These are phyloP conservation scores for Chytridium lagenaria DNA, from an alignment of 371 early-diverging fungal genomes.

Conservation along the genomic window DNA sequence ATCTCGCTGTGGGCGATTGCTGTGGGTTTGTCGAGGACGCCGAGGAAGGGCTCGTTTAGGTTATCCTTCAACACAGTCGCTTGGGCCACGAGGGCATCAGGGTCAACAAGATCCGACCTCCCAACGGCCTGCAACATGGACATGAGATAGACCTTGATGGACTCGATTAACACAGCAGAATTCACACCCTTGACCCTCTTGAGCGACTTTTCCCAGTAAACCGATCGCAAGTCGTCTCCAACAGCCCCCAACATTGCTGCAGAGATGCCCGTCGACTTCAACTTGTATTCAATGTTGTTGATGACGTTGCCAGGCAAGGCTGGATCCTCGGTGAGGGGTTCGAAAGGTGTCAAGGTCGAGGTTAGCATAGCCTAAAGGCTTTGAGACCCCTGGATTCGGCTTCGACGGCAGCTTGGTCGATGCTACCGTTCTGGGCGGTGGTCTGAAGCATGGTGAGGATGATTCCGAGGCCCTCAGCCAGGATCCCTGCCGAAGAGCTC, in stretches of 20 bases:
- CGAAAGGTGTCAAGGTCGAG: conserved; percentile 12
- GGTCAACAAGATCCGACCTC: conserved; percentile 13
- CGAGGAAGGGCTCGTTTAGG: background rate
- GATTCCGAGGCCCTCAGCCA: conserved; percentile 22
- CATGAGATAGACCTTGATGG: conserved; percentile 10
- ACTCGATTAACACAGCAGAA: background rate
- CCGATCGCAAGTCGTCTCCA: conserved; percentile 15
- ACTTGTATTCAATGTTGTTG: background rate
- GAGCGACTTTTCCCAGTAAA: conserved; percentile 14
- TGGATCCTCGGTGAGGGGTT: conserved; percentile 15
- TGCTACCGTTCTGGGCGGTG: background rate
- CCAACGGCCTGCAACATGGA: conserved; percentile 20
- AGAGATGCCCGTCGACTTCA: background rate
- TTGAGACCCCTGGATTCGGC: background rate
- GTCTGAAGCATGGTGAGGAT: conserved; percentile 19
- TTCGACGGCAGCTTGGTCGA: background rate
- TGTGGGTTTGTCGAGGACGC: background rate
- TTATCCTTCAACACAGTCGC: background rate
- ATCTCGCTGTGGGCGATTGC: background rate
- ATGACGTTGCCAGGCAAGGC: background rate
- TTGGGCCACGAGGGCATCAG: background rate
- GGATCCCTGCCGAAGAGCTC: background rate
- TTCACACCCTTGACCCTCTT: conserved; percentile 12
- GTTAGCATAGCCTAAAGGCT: conserved; percentile 13
- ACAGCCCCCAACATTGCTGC: conserved; percentile 15